A percentile compares a stretch with the other conserved stretches of the same genome.
These are phyloP conservation scores for Suhomyces bokatorum DNA, from an alignment of 1,139 yeast species.

Conservation along the genomic window DNA sequence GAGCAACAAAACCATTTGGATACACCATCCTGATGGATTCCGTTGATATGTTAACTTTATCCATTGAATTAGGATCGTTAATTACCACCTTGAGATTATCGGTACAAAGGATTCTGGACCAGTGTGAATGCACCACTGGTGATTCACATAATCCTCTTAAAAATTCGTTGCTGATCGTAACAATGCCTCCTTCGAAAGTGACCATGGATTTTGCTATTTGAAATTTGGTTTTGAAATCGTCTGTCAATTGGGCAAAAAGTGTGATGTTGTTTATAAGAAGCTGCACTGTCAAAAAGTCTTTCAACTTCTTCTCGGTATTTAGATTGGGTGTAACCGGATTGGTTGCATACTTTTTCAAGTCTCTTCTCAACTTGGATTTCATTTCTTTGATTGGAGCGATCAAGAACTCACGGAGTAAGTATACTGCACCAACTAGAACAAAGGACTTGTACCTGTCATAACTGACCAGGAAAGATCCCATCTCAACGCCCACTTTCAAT, in stretches of 20 bases:
- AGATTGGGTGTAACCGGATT: slow-evolving; percentile 10
- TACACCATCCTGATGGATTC: slow-evolving; percentile 40
- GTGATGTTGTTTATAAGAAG: slow-evolving; percentile 28
- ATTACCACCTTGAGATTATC: slow-evolving; percentile 33
- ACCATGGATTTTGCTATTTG: slow-evolving; percentile 39
- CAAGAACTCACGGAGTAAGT: slow-evolving; percentile 50
- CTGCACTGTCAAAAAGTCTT: slow-evolving; percentile 18
- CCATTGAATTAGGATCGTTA: slow-evolving; percentile 18
- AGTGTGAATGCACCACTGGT: slow-evolving; percentile 45
- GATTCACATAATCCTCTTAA: slow-evolving; percentile 55
- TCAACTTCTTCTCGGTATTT: slow-evolving; percentile 3
- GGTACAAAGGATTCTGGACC: slow-evolving; percentile 53
- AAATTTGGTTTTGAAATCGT: slow-evolving; percentile 48
- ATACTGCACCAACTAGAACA: slow-evolving; percentile 53
- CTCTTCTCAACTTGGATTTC: slow-evolving; percentile 26
- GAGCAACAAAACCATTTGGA: slow-evolving; percentile 57
- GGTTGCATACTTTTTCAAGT: slow-evolving; percentile 22
- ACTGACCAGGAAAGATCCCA: slow-evolving; percentile 33
- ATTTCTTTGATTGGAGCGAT: slow-evolving; percentile 35
- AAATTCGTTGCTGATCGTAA: slow-evolving; percentile 32
- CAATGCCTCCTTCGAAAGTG: slow-evolving; percentile 18
- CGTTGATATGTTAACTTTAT: slow-evolving; percentile 24
- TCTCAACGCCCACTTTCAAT: slow-evolving; percentile 29
- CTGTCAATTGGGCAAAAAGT: slow-evolving; percentile 37
- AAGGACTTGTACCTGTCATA: slow-evolving; percentile 54